Base-by-base conservation (phyloP, 192 early-diverging fungal species). In the Coemansia sp. region DNA sequence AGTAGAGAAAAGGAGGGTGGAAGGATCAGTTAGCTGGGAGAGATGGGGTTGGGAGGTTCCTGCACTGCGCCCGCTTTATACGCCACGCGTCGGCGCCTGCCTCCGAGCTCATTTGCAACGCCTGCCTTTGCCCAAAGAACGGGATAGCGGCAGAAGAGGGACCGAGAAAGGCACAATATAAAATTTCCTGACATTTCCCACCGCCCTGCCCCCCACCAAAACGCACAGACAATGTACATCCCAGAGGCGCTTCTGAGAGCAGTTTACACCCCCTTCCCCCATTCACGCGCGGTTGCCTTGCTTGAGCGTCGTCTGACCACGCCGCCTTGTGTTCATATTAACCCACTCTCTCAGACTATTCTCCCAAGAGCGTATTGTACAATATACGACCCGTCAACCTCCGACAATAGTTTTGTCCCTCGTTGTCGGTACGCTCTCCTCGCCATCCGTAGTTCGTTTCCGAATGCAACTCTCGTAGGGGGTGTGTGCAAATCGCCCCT, bases 51-150 rank as follows among this genome's bases (percentile, higher is more conserved):
- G 57, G 57, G 31, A 60, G 31, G 31, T 13, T 27, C 53, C 22
- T 52, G 24, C 27, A 5, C 27, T 55, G 24, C 10, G 53, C 12
- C 2, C 57, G 15, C 15, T 60, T 58, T 50, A 50, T 22, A 22
- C 41, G 41, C 41, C 41, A 43, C 15, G 41, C 41, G 41, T 43
- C 41, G 41, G 15, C 9, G 20, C 2, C 20, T 50, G 49, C 49
- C 49, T 22, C 8, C 49, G 20, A 10, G 49, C 49, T 9, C n/a
- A 10, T 10, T 50, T 3, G 49, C 49, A 50, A 22, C 20, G 10
- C 49, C 49, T 50, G 49, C 20, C 49, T 18, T 60, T 34, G 57
- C 57, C 27, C 27, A 34, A 60, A 60, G 57, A 60, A 60, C 57
- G 15, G 57, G 16, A 18, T 34, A 60, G 50, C 50, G 10, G 24